Base-by-base conservation (phyloP, 306 rosid genomes). In the Purshia tridentata region DNA sequence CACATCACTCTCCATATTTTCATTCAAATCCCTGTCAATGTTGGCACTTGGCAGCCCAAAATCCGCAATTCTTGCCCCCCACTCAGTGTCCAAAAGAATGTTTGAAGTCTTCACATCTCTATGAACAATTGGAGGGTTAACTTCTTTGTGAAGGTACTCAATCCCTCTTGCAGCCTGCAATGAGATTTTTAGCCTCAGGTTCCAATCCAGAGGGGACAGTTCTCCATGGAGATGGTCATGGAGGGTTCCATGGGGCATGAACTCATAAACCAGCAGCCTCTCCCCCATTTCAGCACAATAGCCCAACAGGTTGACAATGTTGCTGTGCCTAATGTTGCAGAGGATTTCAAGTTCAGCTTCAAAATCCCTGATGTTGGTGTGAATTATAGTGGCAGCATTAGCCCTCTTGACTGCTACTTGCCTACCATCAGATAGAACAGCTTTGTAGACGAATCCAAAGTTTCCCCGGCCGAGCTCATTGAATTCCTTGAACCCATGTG, bases 271-370 rank as follows among this genome's bases (percentile, higher is more conserved):
- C 12, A 91, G 88, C 63, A 91, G 67, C 76, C 97, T 88, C 69
- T 91, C 97, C 1, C 97, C 97, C 97, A 91, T 91, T 79, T 91
- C 97, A 3, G 89, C 86, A 23, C 92, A 88, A 58, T 91, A 91
- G 19, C 97, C 97, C 42, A 91, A 69, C 84, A 91, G 76, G 83
- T 91, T 91, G 52, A 91, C 97, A 16, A 91, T 79, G 65, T 79
- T 88, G 63, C 70, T 49, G 37, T 91, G 94, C 20, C 94, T 79
- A 45, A 88, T 81, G 69, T 88, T 87, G 84, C 94, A 87, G 1
- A 91, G 82, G 49, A 91, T 81, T 60, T 88, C 97, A 59, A 91
- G 46, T 66, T 91, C 97, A 84, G 72, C 83, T 63, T 91, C 97
- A 1, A 91, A 91, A 56, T 91, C 89, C 2, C 91, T 87, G 45